phyloP scores from a whole-genome alignment of 805 yeast genomes.

The Metschnikowia lachancei region DNA sequence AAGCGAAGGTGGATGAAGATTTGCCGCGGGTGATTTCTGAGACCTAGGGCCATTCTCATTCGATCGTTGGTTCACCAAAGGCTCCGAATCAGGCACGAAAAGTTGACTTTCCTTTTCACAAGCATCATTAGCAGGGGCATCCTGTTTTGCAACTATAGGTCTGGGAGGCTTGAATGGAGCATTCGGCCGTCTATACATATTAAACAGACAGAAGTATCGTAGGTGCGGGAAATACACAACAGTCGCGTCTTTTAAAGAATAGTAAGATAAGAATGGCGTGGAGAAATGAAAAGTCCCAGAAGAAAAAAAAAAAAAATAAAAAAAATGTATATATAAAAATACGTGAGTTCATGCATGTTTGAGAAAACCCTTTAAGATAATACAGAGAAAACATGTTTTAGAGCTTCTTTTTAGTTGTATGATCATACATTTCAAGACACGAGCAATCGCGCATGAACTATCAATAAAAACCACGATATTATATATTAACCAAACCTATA shows the following conservation, averaged over 20 bases:
- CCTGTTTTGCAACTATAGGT: conserved; percentile 4
- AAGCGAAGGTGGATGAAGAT: background rate
- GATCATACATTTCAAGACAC: too few species aligned
- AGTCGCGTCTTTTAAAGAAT: too few species aligned
- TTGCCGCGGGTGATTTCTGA: background rate
- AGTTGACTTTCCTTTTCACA: background rate
- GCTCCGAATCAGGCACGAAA: conserved; percentile 6
- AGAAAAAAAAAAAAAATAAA: too few species aligned
- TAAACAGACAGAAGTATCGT: conserved; percentile 1
- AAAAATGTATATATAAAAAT: too few species aligned
- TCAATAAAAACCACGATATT: background rate
- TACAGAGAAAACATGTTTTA: too few species aligned
- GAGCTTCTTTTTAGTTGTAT: too few species aligned
- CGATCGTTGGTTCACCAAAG: background rate
- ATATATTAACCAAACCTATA: conserved; percentile 9
- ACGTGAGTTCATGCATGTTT: too few species aligned
- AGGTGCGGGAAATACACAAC: conserved; percentile 12
- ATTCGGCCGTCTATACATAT: conserved; percentile 28
- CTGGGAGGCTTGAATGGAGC: conserved; percentile 57
- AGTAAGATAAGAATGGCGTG: too few species aligned
- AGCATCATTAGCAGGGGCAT: background rate
- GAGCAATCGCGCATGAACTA: background rate
- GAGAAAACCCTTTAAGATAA: too few species aligned
- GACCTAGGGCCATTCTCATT: background rate
- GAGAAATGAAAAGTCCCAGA: too few species aligned